These are phyloP conservation scores for Berkeleyomyces basicola DNA, from an alignment of 2,329 filamentous ascomycete species.

Conservation along the genomic window DNA sequence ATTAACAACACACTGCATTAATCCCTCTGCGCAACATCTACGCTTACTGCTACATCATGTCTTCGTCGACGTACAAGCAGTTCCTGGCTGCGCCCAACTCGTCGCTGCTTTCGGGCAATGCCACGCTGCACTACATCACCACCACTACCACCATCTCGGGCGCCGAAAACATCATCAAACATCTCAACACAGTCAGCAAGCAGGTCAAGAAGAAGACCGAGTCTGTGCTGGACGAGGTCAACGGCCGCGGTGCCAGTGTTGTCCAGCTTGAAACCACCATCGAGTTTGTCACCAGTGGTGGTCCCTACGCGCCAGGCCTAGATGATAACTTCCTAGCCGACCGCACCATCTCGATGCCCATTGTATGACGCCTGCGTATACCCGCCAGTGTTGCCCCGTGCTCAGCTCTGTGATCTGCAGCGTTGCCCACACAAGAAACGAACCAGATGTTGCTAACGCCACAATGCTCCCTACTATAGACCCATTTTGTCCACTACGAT, in stretches of 20 bases:
- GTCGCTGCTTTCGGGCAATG: slow-evolving; percentile 45
- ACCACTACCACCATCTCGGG: slow-evolving; percentile 62
- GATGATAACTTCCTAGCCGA: slow-evolving; percentile 92
- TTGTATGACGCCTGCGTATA: slow-evolving; percentile 41
- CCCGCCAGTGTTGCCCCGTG: not conserved
- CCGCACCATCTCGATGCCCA: slow-evolving; percentile 58
- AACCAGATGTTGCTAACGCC: not conserved
- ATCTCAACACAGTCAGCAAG: slow-evolving; percentile 53
- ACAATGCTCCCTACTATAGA: slow-evolving; percentile 29
- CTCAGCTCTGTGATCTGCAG: not conserved
- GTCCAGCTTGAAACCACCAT: slow-evolving; percentile 70
- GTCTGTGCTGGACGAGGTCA: slow-evolving; percentile 56
- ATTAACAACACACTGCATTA: not conserved
- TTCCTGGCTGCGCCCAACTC: slow-evolving; percentile 53
- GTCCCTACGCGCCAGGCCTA: slow-evolving; percentile 70
- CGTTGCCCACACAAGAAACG: not conserved
- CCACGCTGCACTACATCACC: slow-evolving; percentile 73
- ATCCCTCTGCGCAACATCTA: not conserved
- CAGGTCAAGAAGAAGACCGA: slow-evolving; percentile 73
- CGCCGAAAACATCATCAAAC: slow-evolving; percentile 63
- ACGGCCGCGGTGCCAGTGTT: slow-evolving; percentile 57
- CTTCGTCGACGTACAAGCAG: slow-evolving; percentile 43
- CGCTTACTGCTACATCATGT: slow-evolving; percentile 3
- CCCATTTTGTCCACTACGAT: slow-evolving; percentile 80
- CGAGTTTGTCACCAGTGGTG: slow-evolving; percentile 67